Percentiles rank a stretch among this genome's conserved stretches.
Conservation (phyloP, 2,329 filamentous ascomycete genomes). For the Aureobasidium sp. region DNA sequence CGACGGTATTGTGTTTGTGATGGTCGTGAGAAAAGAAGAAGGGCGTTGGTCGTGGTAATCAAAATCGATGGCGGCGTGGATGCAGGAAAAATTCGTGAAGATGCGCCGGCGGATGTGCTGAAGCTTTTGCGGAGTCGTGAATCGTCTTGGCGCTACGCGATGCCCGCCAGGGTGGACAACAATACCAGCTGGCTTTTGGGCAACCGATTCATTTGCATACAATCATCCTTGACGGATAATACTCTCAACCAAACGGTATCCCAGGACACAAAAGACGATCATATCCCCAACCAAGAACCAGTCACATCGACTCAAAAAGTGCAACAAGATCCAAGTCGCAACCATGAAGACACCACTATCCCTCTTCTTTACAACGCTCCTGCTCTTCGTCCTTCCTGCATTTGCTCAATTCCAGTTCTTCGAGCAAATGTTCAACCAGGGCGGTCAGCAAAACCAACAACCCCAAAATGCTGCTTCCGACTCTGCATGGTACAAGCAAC, state of each 20-base stretch:
- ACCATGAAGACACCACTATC: slow-evolving; percentile 17
- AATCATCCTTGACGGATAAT: neutral
- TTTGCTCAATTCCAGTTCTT: slow-evolving; percentile 93
- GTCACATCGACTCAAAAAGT: neutral
- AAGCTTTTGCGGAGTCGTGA: neutral
- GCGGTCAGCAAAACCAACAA: slow-evolving; percentile 47
- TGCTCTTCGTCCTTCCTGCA: slow-evolving; percentile 47
- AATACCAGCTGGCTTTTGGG: neutral
- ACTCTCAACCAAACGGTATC: too few species aligned
- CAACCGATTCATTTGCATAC: too few species aligned
- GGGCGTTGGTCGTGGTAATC: neutral
- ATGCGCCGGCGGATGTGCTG: neutral
- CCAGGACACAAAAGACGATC: too few species aligned
- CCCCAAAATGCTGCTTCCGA: slow-evolving; percentile 79
- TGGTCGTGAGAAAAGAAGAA: neutral
- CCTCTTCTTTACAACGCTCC: slow-evolving; percentile 38
- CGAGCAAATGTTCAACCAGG: slow-evolving; percentile 85
- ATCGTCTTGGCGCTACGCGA: neutral
- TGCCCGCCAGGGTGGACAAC: neutral
- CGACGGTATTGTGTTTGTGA: slow-evolving; percentile 9
- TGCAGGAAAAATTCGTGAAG: slow-evolving; percentile 1
- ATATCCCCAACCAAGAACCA: neutral
- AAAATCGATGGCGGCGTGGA: neutral
- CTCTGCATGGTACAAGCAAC: slow-evolving; percentile 65
- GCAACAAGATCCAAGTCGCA: neutral